These are phyloP conservation scores for Lachnellula subtilissima DNA, from an alignment of 2,329 filamentous ascomycete genomes.

Conservation along the genomic window DNA sequence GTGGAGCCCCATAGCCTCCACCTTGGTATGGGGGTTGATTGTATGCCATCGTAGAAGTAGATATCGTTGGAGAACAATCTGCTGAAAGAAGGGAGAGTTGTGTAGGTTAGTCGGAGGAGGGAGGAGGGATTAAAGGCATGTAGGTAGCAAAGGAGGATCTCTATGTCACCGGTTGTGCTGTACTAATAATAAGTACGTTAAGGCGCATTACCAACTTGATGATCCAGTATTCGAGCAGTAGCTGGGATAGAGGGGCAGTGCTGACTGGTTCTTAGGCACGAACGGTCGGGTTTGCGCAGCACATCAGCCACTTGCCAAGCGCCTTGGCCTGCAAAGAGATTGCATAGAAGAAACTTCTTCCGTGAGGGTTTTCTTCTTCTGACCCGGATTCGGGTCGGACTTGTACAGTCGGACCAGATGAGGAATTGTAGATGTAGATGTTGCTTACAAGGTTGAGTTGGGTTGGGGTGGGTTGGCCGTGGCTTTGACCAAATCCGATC, in stretches of 20 bases:
- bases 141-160: background rate
- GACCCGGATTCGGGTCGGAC: no score
- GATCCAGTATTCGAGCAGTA: background rate
- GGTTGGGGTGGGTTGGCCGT: background rate
- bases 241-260: constrained; percentile 8
- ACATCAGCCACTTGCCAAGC: constrained; percentile 4
- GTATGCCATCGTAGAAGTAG: constrained; percentile 14
- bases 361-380: background rate
- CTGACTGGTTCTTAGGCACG: background rate
- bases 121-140: background rate
- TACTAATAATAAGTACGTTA: background rate
- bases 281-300: background rate
- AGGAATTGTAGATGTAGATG: background rate
- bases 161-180: background rate
- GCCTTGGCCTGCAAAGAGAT: constrained; percentile 4
- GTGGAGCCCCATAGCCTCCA: constrained; percentile 14
- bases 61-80: background rate
- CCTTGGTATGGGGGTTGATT: constrained; percentile 14
- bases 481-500: background rate
- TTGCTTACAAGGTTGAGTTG: background rate
- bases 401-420: no score
- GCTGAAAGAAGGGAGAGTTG: constrained; percentile 4
- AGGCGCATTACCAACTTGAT: background rate
- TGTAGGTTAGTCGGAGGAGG: background rate
- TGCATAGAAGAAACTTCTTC: background rate